Evolutionary conservation across 371 early-diverging fungal genomes (phyloP), one percentile per base, ranked within the genome.

Genomic region (Coemansia sp.): DNA sequence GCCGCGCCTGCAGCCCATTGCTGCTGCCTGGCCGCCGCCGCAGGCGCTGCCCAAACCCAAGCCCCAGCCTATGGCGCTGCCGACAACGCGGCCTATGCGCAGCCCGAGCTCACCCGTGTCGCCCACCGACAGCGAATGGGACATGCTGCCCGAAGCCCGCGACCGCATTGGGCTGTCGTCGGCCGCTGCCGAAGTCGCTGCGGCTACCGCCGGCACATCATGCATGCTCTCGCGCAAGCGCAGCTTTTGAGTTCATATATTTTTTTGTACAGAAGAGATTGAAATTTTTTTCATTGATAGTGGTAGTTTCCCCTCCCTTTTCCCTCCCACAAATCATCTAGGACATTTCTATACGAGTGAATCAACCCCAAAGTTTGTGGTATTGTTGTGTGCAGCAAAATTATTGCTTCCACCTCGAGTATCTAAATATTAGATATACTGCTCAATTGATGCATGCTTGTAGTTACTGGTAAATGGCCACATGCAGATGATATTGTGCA

Each of bases 1-100:
- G 30, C 67, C 67, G 2, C 55, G 67, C 3, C 60, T 67, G 51
- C 60, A 67, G 47, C 67, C 67, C 1, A 67, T 67, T 50, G 67
- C 67, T 3, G 55, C 61, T 1, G 51, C 41, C 14, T 64, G 64
- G 64, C 45, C 50, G 9, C 16, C 35, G 42, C 26, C 41, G 30
- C 1, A n/a, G 4, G 6, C 36, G 1, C 1, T 20, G 38, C 32
- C 7, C 16, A 53, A 45, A 11, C 26, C 43, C 20, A 43, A n/a
- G 34, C 5, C 32, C 6, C 32, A 11, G 32, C 30, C 6, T 3
- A 16, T 5, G 32, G 34, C 11, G n/a, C 13, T 13, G 51, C 51
- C 34, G 13, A 14, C 16, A 14, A 32, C 31, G 9, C 7, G 51
- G 51, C 51, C 41, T 14, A 41, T 41, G 31, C 51, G 51, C 11